Base-by-base conservation (phyloP, 2,329 filamentous ascomycete species). In the Dothistroma pini region DNA sequence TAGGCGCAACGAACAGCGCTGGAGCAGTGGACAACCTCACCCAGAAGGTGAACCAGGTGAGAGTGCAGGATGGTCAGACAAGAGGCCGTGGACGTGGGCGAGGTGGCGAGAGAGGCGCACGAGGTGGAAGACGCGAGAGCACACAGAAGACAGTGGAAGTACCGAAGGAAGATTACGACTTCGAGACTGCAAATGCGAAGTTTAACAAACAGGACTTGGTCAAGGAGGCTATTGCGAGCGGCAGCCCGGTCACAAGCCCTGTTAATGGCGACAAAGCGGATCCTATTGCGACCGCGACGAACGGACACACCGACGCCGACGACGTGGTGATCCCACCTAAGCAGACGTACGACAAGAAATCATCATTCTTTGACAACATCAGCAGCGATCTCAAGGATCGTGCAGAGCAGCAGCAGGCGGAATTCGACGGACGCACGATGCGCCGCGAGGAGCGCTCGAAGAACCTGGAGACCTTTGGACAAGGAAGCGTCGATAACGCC, bases 291-390 rank as follows among this genome's bases (percentile, higher is more conserved):
- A 59, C 60, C 12, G 61, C 79, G 44, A 58, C 65, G 68, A 60
- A 72, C 50, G 70, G 69, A 19, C 66, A 68, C 51, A 54, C 58
- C 0, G 63, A 58, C 19, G 64, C 63, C 25, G 59, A 81, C 41
- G 75, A 81, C 1, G 74, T 77, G 14, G 76, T 81, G 1, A 76
- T 81, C 14, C 77, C 80, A 12, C 81, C 80, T 7, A 60, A 65
- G 9, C 67, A 68, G 58, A 71, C 76, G 0, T 99, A 99, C 79
- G 93, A 97, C 80, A 96, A 92, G 77, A 83, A 87, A 5, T 86
- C 80, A 3, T 96, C 91, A 1, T 99, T 99, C 82, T 99, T 99
- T 73, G 95, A 99, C 78, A 97, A 99, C 76, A 97, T 99, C 66
- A 96, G 91, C 0, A 96, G 91, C 67, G 95, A 99, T 74, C 84